phyloP scores from a whole-genome alignment of 306 rosid species.

The Fagus sylvatica region DNA sequence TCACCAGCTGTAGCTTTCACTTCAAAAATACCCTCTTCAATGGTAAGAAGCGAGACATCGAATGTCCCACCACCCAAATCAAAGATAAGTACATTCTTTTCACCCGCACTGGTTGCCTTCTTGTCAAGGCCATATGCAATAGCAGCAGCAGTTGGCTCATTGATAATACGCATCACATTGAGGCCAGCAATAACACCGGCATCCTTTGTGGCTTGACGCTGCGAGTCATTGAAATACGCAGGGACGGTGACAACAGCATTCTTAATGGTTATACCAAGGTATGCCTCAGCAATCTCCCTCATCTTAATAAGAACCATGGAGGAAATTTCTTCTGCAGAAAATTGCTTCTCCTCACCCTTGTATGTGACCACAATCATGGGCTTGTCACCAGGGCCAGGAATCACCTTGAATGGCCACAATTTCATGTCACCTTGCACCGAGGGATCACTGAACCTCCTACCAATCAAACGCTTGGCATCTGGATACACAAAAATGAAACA shows the following conservation, averaged over 20 bases:
- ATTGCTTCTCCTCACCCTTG: conserved; percentile 54
- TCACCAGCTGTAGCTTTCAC: conserved; percentile 61
- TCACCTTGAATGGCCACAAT: conserved; percentile 58
- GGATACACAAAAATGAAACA: not conserved
- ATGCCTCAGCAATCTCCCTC: conserved; percentile 61
- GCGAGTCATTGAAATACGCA: conserved; percentile 57
- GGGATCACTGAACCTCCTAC: conserved; percentile 39
- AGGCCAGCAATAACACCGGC: conserved; percentile 57
- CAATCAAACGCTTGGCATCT: conserved; percentile 62
- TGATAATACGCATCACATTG: conserved; percentile 58
- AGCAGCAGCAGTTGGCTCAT: conserved; percentile 58
- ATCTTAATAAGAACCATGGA: conserved; percentile 56
- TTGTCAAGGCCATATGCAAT: conserved; percentile 61
- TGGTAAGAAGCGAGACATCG: conserved; percentile 52
- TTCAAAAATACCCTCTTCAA: conserved; percentile 56
- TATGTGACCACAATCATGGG: conserved; percentile 53
- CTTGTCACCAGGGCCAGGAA: conserved; percentile 48
- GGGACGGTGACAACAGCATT: conserved; percentile 58
- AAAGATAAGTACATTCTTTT: conserved; percentile 54
- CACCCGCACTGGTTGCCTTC: conserved; percentile 34
- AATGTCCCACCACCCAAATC: conserved; percentile 61
- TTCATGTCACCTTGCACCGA: conserved; percentile 49
- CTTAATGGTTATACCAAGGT: conserved; percentile 39
- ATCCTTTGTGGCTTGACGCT: conserved; percentile 59
- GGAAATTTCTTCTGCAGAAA: conserved; percentile 53